A percentile compares a stretch with the other conserved stretches of the same genome.
phyloP scores from a whole-genome alignment of 148 eudicot species.

The Bassia scoparia region DNA sequence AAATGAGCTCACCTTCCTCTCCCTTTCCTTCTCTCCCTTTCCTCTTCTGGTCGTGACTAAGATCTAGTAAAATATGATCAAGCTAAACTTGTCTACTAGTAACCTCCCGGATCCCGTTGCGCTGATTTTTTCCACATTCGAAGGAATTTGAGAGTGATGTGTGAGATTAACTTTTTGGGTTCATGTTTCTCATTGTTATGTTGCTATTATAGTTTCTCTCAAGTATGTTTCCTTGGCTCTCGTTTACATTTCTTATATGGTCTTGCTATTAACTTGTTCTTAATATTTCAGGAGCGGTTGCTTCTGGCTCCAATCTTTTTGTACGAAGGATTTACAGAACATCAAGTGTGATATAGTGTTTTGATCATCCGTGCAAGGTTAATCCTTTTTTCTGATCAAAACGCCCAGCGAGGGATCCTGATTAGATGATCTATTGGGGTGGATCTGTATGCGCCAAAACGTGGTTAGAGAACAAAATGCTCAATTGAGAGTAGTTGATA shows the following conservation, averaged over 20 bases:
- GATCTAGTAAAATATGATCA: too few species aligned
- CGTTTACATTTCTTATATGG: background rate
- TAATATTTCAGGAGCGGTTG: slow-evolving; percentile 46
- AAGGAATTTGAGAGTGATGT: too few species aligned
- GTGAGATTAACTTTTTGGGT: too few species aligned
- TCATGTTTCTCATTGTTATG: too few species aligned
- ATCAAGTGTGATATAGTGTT: slow-evolving; percentile 55
- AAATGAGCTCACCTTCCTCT: too few species aligned
- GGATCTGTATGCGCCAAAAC: background rate
- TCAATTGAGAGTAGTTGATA: slow-evolving; percentile 13
- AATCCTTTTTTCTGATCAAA: slow-evolving; percentile 11
- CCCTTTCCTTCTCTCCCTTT: too few species aligned
- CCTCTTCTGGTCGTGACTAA: too few species aligned
- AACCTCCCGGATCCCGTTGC: too few species aligned
- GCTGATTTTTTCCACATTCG: too few species aligned
- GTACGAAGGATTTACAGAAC: slow-evolving; percentile 60
- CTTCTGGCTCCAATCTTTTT: slow-evolving; percentile 46
- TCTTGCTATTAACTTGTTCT: background rate
- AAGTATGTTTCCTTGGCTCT: background rate
- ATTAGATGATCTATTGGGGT: slow-evolving; percentile 4
- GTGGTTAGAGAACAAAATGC: slow-evolving; percentile 11
- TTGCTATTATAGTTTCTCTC: too few species aligned
- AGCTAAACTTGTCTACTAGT: too few species aligned
- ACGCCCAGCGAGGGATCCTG: background rate
- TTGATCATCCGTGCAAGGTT: slow-evolving; percentile 3